These are phyloP conservation scores for Botryotinia narcissicola DNA, from an alignment of 2,329 filamentous ascomycete species.

Conservation along the genomic window DNA sequence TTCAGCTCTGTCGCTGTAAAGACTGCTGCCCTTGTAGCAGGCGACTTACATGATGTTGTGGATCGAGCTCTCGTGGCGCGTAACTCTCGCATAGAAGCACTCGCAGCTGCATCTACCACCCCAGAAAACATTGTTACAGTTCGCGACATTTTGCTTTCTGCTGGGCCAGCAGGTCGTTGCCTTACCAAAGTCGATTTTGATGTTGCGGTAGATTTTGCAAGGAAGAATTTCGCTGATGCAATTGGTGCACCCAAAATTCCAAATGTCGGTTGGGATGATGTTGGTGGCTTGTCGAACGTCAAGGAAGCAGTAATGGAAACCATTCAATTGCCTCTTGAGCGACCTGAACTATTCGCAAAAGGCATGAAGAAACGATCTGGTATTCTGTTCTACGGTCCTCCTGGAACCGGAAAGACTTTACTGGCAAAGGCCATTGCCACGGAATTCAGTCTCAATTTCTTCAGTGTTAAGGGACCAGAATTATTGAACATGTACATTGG, in stretches of 20 bases:
- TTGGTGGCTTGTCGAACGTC: conserved; percentile 87
- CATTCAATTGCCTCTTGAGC: conserved; percentile 86
- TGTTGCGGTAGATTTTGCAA: conserved; percentile 86
- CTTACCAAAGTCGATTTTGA: conserved; percentile 85
- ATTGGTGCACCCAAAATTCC: conserved; percentile 98
- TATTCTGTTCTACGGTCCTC: conserved; percentile 88
- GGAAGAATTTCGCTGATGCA: conserved; percentile 96
- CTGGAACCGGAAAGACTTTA: conserved; percentile 89
- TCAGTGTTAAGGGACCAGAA: conserved; percentile 89
- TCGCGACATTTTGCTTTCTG: conserved; percentile 83
- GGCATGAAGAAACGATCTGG: conserved; percentile 97
- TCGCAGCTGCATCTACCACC: conserved; percentile 54
- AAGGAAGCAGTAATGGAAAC: conserved; percentile 98
- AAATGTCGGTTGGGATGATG: conserved; percentile 94
- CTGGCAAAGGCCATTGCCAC: conserved; percentile 91
- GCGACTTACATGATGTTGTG: conserved; percentile 90
- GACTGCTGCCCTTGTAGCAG: conserved; percentile 91
- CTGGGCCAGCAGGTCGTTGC: conserved; percentile 74
- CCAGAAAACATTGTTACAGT: conserved; percentile 55
- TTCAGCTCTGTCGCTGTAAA: conserved; percentile 84
- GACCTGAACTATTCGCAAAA: conserved; percentile 91
- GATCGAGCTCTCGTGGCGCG: conserved; percentile 82
- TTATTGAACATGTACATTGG: conserved; percentile 96
- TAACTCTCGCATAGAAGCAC: conserved; percentile 68
- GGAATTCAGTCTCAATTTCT: conserved; percentile 92